Evolutionary conservation across 257 asterid species (phyloP), one percentile per base, ranked within the genome.

Genomic region (Leptodermis oblonga): DNA sequence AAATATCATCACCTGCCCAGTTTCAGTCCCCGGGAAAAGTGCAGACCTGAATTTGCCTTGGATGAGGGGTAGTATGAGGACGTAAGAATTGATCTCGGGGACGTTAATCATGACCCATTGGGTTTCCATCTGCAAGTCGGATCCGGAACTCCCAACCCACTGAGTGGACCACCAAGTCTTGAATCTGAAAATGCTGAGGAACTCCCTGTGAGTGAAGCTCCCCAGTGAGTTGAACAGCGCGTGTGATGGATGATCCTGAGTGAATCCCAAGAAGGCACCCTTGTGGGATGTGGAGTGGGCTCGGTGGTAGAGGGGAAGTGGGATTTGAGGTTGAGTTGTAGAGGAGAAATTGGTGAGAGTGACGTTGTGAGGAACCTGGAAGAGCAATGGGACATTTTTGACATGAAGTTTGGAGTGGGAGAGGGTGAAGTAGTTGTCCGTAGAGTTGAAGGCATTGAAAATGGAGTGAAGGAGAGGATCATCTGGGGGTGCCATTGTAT

Each of bases 91-190:
- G 0, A 72, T 79, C 67, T 88, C 95, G 1, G 95, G 93, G 18
- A 86, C 83, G 36, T 88, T 77, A 3, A 88, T 71, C 86, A 88
- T 80, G 34, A 81, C 75, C 96, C 92, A 88, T 42, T 88, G 96
- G 6, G 90, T 88, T 34, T 88, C 96, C 92, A 84, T 84, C 74
- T 86, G 92, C 20, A 88, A 34, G 73, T 88, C 90, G 5, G 96
- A 88, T 4, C 96, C 92, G 15, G 89, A 80, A 13, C 31, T 80
- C 0, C 96, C 92, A 4, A 80, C 83, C 92, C 96, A 88, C 67
- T 88, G 96, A 60, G 96, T 88, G 1, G 96, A 88, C 96, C 96
- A 88, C 96, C 96, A 88, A 0, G 96, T 88, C 61, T 88, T 88
- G 83, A 88, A 88, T 73, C 96, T 69, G 89, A 88, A 88, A 71